phyloP scores from a whole-genome alignment of 768 basidiomycete species.

The Fistulinella prunicolor region DNA sequence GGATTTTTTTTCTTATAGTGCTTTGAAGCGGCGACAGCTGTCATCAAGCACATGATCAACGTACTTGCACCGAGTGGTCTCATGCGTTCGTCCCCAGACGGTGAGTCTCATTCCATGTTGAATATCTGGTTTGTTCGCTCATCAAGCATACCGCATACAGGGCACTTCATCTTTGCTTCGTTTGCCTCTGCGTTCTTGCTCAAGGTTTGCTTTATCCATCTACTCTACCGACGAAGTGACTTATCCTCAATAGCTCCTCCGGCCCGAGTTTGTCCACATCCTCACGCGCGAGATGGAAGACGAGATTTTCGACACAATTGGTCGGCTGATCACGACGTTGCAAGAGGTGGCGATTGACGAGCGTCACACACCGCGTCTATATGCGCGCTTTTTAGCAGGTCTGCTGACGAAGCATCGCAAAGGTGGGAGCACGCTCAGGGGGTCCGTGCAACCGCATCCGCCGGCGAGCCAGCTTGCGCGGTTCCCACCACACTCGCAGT shows the following conservation, averaged over 20 bases:
- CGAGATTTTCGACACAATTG: slow-evolving; percentile 70
- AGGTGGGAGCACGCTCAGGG: slow-evolving; percentile 55
- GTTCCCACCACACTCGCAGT: slow-evolving; percentile 6
- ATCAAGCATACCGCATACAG: slow-evolving; percentile 27
- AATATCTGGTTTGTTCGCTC: neutral
- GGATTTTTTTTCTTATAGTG: slow-evolving; percentile 38
- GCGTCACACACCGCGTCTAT: slow-evolving; percentile 75
- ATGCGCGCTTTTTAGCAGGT: slow-evolving; percentile 76
- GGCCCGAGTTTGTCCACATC: slow-evolving; percentile 68
- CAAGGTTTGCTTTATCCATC: slow-evolving; percentile 50
- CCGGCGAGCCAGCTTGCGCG: slow-evolving; percentile 37
- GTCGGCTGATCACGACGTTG: slow-evolving; percentile 67
- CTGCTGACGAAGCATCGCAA: slow-evolving; percentile 66
- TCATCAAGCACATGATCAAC: slow-evolving; percentile 64
- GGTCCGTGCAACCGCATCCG: slow-evolving; percentile 51
- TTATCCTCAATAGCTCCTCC: slow-evolving; percentile 49
- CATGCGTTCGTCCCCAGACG: slow-evolving; percentile 78
- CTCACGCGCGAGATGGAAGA: slow-evolving; percentile 57
- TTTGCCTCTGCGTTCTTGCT: slow-evolving; percentile 83
- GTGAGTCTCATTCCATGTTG: slow-evolving; percentile 33
- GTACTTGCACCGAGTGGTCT: slow-evolving; percentile 66
- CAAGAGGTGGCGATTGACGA: slow-evolving; percentile 78
- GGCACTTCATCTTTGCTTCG: slow-evolving; percentile 74
- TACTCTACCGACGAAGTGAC: neutral
- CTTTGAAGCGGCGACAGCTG: slow-evolving; percentile 63